These are phyloP conservation scores for Gigaspora rosea DNA, from an alignment of 192 early-diverging fungal species.

Conservation along the genomic window DNA sequence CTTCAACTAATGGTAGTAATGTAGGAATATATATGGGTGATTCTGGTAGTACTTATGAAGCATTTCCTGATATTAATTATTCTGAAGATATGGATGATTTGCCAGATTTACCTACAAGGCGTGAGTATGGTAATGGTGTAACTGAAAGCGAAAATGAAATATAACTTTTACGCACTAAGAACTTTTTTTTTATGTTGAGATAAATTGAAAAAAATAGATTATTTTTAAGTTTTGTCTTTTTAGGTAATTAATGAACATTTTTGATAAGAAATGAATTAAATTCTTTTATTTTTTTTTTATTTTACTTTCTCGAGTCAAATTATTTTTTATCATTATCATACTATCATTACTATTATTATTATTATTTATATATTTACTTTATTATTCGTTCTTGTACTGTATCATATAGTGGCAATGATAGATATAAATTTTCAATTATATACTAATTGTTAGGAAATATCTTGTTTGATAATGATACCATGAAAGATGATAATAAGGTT, in stretches of 20 bases:
- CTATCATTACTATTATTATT: too few species aligned
- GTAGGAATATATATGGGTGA: constrained; percentile 9
- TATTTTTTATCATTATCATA: too few species aligned
- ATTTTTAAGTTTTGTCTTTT: neutral
- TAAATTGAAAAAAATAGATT: neutral
- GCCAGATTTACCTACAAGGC: constrained; percentile 22
- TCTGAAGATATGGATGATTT: constrained; percentile 19
- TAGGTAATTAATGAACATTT: neutral
- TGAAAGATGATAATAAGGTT: too few species aligned
- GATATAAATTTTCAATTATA: too few species aligned
- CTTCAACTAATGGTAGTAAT: constrained; percentile 17
- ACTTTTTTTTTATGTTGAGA: neutral
- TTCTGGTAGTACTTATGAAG: constrained; percentile 12
- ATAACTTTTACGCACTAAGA: neutral
- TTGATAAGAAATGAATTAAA: neutral
- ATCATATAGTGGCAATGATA: too few species aligned
- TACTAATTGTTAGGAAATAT: too few species aligned
- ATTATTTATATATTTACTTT: too few species aligned
- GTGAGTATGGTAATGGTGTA: neutral
- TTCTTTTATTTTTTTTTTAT: neutral
- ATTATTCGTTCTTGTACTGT: too few species aligned
- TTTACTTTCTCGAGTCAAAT: too few species aligned
- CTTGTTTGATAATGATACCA: too few species aligned
- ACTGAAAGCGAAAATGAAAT: neutral
- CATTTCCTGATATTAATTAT: neutral